Percentiles rank a stretch among this genome's conserved stretches.
Evolutionary conservation across 169 alveolate species (phyloP).

Genomic region (Ichthyophthirius multifiliis): DNA sequence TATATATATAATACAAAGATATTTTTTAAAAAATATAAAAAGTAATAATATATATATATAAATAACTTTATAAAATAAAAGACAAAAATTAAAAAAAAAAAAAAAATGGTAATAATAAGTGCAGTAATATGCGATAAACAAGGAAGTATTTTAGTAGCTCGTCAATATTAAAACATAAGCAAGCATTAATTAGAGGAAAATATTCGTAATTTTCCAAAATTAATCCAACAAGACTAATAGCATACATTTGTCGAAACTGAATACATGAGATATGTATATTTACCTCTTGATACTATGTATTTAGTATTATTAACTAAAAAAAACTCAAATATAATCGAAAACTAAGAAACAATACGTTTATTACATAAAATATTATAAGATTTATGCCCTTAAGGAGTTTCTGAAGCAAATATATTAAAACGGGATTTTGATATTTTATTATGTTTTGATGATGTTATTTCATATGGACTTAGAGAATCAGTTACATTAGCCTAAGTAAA

Average conservation of each 20-base stretch:
- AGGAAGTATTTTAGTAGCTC: slow-evolving; percentile 63
- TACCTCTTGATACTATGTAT: slow-evolving; percentile 71
- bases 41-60: too few relatives aligned
- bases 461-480: slow-evolving; percentile 70
- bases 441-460: slow-evolving; percentile 75
- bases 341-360: slow-evolving; percentile 68
- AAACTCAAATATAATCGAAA: slow-evolving; percentile 78
- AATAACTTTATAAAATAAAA: too few relatives aligned
- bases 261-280: slow-evolving; percentile 61
- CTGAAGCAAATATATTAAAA: slow-evolving; percentile 56
- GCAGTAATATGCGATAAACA: slow-evolving; percentile 69
- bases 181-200: slow-evolving; percentile 55
- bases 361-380: slow-evolving; percentile 54
- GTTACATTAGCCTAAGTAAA: slow-evolving; percentile 55
- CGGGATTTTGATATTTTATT: slow-evolving; percentile 66
- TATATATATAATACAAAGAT: too few relatives aligned
- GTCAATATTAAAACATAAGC: slow-evolving; percentile 68
- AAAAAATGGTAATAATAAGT: slow-evolving; percentile 72
- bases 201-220: slow-evolving; percentile 63
- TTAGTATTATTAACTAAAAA: slow-evolving; percentile 66
- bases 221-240: slow-evolving; percentile 55
- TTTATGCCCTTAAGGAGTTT: slow-evolving; percentile 56
- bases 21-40: too few relatives aligned
- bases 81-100: too few relatives aligned
- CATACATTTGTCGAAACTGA: slow-evolving; percentile 77